A percentile compares a stretch with the other conserved stretches of the same genome.
These are phyloP conservation scores for Sarcodon aspratus DNA, from an alignment of 768 basidiomycete species.

Conservation along the genomic window DNA sequence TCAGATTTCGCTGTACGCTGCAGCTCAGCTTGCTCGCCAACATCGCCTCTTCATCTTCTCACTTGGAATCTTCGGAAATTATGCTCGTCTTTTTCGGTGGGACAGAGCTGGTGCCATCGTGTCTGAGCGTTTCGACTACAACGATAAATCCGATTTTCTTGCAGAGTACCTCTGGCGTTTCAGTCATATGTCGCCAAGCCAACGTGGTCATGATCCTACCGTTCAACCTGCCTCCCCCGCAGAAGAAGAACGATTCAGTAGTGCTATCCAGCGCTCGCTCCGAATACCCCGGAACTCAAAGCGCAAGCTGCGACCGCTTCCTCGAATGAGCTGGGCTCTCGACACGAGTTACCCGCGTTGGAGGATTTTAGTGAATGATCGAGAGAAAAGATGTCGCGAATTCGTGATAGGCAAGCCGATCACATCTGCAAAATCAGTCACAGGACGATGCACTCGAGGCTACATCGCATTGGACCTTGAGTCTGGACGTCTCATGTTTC, in stretches of 20 bases:
- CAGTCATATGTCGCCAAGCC: slow-evolving; percentile 2
- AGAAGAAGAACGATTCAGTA: not conserved
- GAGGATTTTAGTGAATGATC: not conserved
- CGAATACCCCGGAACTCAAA: too few species aligned
- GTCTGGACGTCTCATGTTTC: slow-evolving; percentile 10
- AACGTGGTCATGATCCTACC: slow-evolving; percentile 16
- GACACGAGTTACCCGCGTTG: not conserved
- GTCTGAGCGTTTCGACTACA: slow-evolving; percentile 15
- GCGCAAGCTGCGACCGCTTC: not conserved
- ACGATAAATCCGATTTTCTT: slow-evolving; percentile 9
- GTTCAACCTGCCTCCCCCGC: not conserved
- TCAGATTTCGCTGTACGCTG: slow-evolving; percentile 13
- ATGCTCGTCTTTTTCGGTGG: slow-evolving; percentile 18
- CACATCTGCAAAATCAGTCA: not conserved
- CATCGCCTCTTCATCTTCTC: slow-evolving; percentile 18
- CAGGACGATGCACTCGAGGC: slow-evolving; percentile 3
- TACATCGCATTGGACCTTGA: slow-evolving; percentile 1
- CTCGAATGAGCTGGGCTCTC: not conserved
- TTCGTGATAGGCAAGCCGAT: slow-evolving; percentile 1
- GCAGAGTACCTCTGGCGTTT: slow-evolving; percentile 21
- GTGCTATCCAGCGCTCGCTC: too few species aligned
- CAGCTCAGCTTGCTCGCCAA: slow-evolving; percentile 14
- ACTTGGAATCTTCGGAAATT: slow-evolving; percentile 13
- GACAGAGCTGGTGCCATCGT: slow-evolving; percentile 23
- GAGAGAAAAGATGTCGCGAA: not conserved